phyloP scores from a whole-genome alignment of 441 rosid genomes.

The Adansonia rubrostipa region DNA sequence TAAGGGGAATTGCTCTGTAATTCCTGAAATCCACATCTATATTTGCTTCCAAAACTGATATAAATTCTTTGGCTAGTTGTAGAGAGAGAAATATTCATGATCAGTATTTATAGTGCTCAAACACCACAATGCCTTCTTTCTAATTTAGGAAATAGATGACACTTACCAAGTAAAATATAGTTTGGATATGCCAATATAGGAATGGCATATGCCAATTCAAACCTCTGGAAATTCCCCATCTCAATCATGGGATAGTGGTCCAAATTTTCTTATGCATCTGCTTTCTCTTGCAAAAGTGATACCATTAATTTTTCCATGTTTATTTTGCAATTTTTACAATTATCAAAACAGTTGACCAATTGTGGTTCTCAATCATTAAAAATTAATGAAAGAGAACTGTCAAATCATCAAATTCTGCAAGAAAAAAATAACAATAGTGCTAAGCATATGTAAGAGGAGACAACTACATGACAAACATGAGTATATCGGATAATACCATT shows the following conservation, averaged over 20 bases:
- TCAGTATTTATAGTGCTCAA: constrained; percentile 23
- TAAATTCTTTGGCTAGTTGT: background rate
- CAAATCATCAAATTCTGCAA: background rate
- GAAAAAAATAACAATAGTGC: background rate
- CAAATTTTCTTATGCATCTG: constrained; percentile 18
- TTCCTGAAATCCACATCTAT: constrained; percentile 27
- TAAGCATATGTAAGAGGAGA: background rate
- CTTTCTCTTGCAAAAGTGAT: constrained; percentile 21
- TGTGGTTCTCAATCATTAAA: background rate
- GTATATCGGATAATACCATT: background rate
- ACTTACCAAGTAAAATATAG: constrained; percentile 8
- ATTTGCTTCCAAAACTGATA: constrained; percentile 8
- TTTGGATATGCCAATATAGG: constrained; percentile 28
- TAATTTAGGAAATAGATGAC: background rate
- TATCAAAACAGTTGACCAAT: background rate
- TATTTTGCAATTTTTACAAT: background rate
- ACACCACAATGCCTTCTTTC: background rate
- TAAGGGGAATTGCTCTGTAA: constrained; percentile 34
- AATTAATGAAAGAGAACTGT: background rate
- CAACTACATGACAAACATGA: constrained; percentile 6
- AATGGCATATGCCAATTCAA: constrained; percentile 30
- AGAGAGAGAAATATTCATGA: constrained; percentile 1
- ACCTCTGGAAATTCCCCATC: constrained; percentile 27
- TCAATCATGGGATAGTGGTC: constrained; percentile 37
- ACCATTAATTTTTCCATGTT: background rate